Conservation (phyloP, 805 yeast genomes). For the Groenewaldozyma salmanticensis region DNA sequence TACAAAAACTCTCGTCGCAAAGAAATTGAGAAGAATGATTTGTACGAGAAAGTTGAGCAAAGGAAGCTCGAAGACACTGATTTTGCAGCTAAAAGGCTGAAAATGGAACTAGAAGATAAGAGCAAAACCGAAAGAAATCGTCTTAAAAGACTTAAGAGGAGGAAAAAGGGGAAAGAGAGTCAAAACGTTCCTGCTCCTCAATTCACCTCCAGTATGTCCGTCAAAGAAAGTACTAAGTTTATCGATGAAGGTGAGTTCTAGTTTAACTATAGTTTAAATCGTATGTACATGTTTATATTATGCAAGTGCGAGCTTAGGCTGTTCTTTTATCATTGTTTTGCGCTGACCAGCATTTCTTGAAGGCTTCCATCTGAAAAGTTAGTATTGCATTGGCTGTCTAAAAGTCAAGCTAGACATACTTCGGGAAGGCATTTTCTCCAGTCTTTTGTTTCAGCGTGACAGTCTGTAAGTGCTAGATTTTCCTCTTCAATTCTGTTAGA, state of each 20-base stretch:
- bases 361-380: conserved; percentile 39
- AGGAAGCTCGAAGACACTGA: conserved; percentile 17
- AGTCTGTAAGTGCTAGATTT: conserved; percentile 57
- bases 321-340: conserved; percentile 45
- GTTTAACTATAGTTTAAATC: neutral
- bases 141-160: conserved; percentile 7
- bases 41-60: conserved; percentile 17
- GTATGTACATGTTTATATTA: no score
- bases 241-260: conserved; percentile 4
- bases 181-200: neutral
- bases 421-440: conserved; percentile 69
- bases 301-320: no score
- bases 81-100: conserved; percentile 17
- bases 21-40: conserved; percentile 21
- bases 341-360: conserved; percentile 53
- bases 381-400: neutral
- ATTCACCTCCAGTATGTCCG: neutral
- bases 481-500: conserved; percentile 35
- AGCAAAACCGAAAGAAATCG: conserved; percentile 23
- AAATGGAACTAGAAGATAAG: conserved; percentile 15
- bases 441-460: conserved; percentile 74
- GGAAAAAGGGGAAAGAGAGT: conserved; percentile 2
- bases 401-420: conserved; percentile 29
- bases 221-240: neutral
- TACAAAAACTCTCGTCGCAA: conserved; percentile 26